A percentile compares a stretch with the other conserved stretches of the same genome.
Conservation (phyloP, 1,284 basidiomycete genomes). For the Sporisorium sorghi region DNA sequence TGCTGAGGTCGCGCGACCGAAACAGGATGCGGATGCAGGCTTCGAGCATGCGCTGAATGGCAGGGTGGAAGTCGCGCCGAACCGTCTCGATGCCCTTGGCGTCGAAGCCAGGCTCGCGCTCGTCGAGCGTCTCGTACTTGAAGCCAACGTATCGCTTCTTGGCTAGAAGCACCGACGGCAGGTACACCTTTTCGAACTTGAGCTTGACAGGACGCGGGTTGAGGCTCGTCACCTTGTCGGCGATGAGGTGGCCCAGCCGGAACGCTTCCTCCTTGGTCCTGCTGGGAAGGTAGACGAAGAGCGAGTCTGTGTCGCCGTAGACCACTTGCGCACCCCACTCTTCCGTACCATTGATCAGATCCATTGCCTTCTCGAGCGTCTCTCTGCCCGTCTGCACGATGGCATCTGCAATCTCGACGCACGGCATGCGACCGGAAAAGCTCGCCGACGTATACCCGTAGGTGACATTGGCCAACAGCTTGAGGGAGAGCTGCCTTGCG, state of each 20-base stretch:
- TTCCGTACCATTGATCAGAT: constrained; percentile 76
- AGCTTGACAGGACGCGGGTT: constrained; percentile 93
- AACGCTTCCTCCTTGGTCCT: constrained; percentile 94
- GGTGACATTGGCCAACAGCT: constrained; percentile 68
- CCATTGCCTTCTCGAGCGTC: constrained; percentile 93
- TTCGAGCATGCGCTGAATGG: constrained; percentile 66
- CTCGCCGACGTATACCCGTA: constrained; percentile 95
- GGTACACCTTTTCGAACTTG: constrained; percentile 98
- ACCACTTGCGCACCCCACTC: constrained; percentile 91
- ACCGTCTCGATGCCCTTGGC: constrained; percentile 99
- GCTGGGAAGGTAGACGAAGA: constrained; percentile 89
- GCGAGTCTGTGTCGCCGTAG: constrained; percentile 97
- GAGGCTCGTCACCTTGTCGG: constrained; percentile 82
- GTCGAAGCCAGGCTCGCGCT: constrained; percentile 84
- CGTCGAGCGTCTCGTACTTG: constrained; percentile 87
- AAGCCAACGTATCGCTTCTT: constrained; percentile 98
- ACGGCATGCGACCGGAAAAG: constrained; percentile 96
- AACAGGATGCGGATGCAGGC: constrained; percentile 76
- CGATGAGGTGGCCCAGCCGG: constrained; percentile 88
- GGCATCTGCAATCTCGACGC: constrained; percentile 95
- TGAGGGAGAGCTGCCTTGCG: constrained; percentile 63
- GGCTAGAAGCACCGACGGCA: constrained; percentile 90
- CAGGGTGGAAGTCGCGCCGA: constrained; percentile 76
- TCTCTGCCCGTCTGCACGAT: constrained; percentile 96
- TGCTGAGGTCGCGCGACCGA: constrained; percentile 84